Evolutionary conservation across 1,284 basidiomycete species (phyloP), one percentile per base, ranked within the genome.

Genomic region (Taiwanofungus camphoratus): DNA sequence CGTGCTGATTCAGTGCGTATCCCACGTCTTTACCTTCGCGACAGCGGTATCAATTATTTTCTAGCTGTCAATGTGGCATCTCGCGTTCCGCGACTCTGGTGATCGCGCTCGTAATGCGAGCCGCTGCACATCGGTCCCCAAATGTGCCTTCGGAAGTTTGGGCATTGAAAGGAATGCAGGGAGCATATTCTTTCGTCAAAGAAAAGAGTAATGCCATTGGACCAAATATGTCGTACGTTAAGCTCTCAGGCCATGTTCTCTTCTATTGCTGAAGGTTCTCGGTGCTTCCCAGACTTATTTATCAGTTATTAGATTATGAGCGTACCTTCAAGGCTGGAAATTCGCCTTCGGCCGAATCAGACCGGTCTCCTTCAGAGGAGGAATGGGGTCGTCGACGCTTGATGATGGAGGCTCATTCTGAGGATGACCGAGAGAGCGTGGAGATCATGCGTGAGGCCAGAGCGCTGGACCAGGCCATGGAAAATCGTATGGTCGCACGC

Each of bases 91-190:
- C 93, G 13, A 97, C 94, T 1, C 69, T 97, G 54, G 79, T 88
- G 36, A 95, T 98, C 49, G 94, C 93, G 26, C 80, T 96, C 51
- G 88, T 96, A 51, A 97, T 98, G 93, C 82, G 90, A 41, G 89
- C 92, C 24, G 92, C 93, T 15, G 83, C 86, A 29, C 72, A 78
- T 38, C 80, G 79, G 39, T 77, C 80, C 2, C 69, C 82, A 31
- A 74, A 68, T 22, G 80, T 84, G 15, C 76, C 81, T 12, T 71
- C 85, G 19, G 82, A 90, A 48, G 77, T 91, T 8, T 82, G 86
- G 79, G 74, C 76, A n/a, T 69, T 88, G 44, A 79, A 81, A 53
- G 82, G 90, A 36, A 96, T 96, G 92, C 91, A 96, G 62, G 88
- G 85, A 42, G 89, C 92, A 29, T 98, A 97, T 67, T 71, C 86